Base-by-base conservation (phyloP, 164 flowering plant species). In the Kingdonia uniflora region DNA sequence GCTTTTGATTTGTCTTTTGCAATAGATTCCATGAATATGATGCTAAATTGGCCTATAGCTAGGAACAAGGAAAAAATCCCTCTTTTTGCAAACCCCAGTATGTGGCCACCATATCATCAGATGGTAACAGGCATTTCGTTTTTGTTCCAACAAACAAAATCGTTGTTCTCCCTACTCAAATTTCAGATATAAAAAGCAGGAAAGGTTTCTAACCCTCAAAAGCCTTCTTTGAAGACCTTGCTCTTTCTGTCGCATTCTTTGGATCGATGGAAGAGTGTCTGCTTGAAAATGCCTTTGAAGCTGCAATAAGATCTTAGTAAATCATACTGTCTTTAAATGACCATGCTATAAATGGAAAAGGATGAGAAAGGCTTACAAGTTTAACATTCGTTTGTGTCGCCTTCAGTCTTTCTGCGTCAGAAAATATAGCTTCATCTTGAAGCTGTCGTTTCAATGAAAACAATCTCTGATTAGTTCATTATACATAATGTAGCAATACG, bases 201-300 rank as follows among this genome's bases (percentile, higher is more conserved):
- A 20, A 48, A 43, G 29, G 15, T 21, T 20, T 22, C 85, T 19
- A 19, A 94, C 99, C 85, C 95, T 87, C 55, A 94, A 66, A 29
- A 94, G 82, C 42, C 95, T 92, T 62, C 97, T 80, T 64, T 94
- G 97, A 68, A 94, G 95, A 57, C 71, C 76, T 71, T 82, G 95
- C 72, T 89, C 97, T 56, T 76, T 86, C 62, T 84, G 95, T 61
- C 73, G 81, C 92, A 94, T 65, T 69, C 83, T 84, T 56, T 89
- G 73, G 24, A 86, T 82, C 71, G 82, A 65, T 39, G 98, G 98
- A 65, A 88, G 76, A 60, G 95, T 84, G 49, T 94, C 97, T 49
- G 97, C 89, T 74, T 82, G 95, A 64, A 88, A 78, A 71, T 92
- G 99, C 68, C 97, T 76, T 68, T 86, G 97, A 64, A 92, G 87